Base-by-base conservation (phyloP, 2,329 filamentous ascomycete species). In the Nigrospora osmanthi region DNA sequence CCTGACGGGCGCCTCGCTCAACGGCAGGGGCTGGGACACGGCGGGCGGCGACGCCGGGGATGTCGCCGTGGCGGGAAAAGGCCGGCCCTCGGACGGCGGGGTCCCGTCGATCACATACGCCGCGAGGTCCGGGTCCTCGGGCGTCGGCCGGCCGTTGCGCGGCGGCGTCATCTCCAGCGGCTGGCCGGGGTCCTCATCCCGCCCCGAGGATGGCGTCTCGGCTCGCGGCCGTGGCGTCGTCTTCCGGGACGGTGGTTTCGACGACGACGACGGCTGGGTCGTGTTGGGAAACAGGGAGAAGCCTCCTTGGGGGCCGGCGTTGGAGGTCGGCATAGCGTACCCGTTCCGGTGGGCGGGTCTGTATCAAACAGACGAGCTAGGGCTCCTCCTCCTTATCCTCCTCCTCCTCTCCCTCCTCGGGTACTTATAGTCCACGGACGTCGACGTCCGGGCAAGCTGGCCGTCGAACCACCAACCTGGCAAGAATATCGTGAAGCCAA, bases 231-330 rank as follows among this genome's bases (percentile, higher is more conserved):
- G 52, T n/a, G 68, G 61, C 2, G 64, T 64, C 40, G 70, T 69
- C 48, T 64, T 72, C 50, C 71, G 61, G 19, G 68, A 65, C 42
- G 68, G 65, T 16, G 70, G 64, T 47, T 67, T 66, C 38, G 58
- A 54, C 11, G 46, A 32, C 17, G 35, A n/a, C 11, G 46, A 32
- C 17, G 35, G 7, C n/a, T 36, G 32, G 51, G 60, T 71, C 17
- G 74, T 69, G 51, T 67, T 79, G 28, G 76, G 76, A 54, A 80
- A 80, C 48, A 80, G 69, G 48, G 76, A 80, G 60, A 80, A 78
- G 47, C 72, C 71, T 58, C 70, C 72, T 17, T 43, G 40, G 40
- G 47, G 36, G 13, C 43, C 47, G 12, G 38, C 39, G 34, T 28
- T 31, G 16, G 44, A 34, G 23, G 23, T 10, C 19, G 44, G 40